phyloP scores from a whole-genome alignment of 108 stramenopile species.

The Chaetoceros tenuissimus region DNA sequence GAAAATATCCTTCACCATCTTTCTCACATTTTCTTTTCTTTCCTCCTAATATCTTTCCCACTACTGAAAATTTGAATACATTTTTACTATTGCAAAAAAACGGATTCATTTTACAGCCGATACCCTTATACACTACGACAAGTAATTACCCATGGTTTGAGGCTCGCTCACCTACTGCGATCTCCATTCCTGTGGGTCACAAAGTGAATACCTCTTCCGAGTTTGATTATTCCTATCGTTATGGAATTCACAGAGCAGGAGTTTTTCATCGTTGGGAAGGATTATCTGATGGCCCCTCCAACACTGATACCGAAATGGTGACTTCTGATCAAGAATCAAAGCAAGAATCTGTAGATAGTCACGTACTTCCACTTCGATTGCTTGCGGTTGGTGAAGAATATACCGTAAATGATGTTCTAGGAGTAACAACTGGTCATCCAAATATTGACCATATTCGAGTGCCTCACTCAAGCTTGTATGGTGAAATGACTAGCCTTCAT shows the following conservation, averaged over 20 bases:
- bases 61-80: not conserved
- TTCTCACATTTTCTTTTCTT: not conserved
- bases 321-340: conserved; percentile 1
- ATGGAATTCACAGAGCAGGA: conserved; percentile 59
- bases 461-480: not conserved
- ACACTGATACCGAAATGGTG: conserved; percentile 8
- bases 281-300: conserved; percentile 27
- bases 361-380: conserved; percentile 51
- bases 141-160: conserved; percentile 68
- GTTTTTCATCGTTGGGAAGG: conserved; percentile 63
- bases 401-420: conserved; percentile 66
- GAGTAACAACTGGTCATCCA: conserved; percentile 36
- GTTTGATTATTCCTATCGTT: conserved; percentile 42
- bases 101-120: too few relatives aligned
- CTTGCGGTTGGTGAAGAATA: conserved; percentile 54
- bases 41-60: not conserved
- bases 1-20: not conserved
- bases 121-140: conserved; percentile 67
- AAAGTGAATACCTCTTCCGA: not conserved
- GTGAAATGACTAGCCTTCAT: not conserved
- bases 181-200: conserved; percentile 17
- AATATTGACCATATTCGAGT: conserved; percentile 65
- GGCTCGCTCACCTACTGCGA: conserved; percentile 40
- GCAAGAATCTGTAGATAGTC: conserved; percentile 10
- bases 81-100: not conserved